A percentile compares a stretch with the other conserved stretches of the same genome.
These are phyloP conservation scores for Nymphaea thermarum DNA, from an alignment of 164 flowering plant genomes.

Conservation along the genomic window DNA sequence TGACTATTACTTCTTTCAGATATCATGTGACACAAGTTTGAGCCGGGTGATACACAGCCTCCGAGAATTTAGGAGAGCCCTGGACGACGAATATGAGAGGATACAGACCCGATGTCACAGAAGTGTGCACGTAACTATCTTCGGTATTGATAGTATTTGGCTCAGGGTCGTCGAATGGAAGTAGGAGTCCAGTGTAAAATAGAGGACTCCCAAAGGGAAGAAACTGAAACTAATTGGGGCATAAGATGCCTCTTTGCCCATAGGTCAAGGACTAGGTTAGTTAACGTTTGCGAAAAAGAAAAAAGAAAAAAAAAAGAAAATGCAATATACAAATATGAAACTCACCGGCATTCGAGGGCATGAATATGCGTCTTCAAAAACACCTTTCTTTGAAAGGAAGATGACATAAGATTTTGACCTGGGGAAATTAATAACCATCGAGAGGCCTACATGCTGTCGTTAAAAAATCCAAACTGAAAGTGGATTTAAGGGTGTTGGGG, in stretches of 20 bases:
- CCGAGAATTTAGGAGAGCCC: too few species aligned
- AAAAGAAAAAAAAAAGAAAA: too few species aligned
- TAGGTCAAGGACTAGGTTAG: neutral
- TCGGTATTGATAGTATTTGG: too few species aligned
- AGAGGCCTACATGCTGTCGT: neutral
- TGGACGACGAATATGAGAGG: too few species aligned
- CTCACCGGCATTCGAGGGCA: neutral
- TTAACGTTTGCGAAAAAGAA: neutral
- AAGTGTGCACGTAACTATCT: too few species aligned
- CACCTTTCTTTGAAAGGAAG: neutral
- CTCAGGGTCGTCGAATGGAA: neutral
- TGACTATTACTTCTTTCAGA: too few species aligned
- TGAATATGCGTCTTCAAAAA: neutral
- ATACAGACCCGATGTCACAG: too few species aligned
- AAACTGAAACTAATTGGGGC: neutral
- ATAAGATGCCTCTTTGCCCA: neutral
- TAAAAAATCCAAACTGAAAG: too few species aligned
- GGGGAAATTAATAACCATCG: neutral
- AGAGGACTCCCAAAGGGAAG: neutral
- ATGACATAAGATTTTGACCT: neutral
- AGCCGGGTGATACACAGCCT: too few species aligned
- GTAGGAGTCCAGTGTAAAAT: neutral
- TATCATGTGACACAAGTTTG: too few species aligned
- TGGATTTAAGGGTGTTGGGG: too few species aligned
- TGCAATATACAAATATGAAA: neutral